Base-by-base conservation (phyloP, 768 basidiomycete species). In the Suillus subaureus region DNA sequence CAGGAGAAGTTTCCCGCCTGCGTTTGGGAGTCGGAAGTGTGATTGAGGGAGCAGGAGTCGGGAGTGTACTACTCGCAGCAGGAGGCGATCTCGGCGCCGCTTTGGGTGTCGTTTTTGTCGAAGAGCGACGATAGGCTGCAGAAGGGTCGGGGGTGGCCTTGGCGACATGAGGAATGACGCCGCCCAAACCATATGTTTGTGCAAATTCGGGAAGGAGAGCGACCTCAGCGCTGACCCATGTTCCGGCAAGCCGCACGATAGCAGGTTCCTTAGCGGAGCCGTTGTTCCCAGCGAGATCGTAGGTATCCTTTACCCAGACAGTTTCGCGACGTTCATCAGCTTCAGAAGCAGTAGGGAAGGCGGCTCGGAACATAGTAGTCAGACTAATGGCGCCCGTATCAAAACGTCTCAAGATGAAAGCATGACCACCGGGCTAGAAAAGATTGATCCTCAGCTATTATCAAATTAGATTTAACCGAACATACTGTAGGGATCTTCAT, bases 341-440 rank as follows among this genome's bases (percentile, higher is more conserved):
- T 2, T 95, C 93, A 51, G 81, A 80, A 4, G 94, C 92, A 45
- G 83, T 86, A 12, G 96, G 96, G 77, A 94, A 98, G 0, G 94
- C 94, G 9, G 95, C 95, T 65, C 95, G 92, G 80, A 93, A 97
- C 95, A 98, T 97, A 64, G 96, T 97, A 12, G 96, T 97, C 12
- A 96, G 85, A 68, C 90, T 92, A 78, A 98, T 86, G 23, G 94
- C 94, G 66, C 92, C 90, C 4, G 96, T 97, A 78, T 98, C 96
- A 71, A 92, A 96, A 63, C 96, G 89, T 54, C 96, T 88, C 42
- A 98, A 89, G 73, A 98, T 93, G 76, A 97, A 98, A 28, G 96
- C 94, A 78, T 98, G 96, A 42, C 90, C 89, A 16, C 80, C 77
- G 35, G 89, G 84, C 91, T 94, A 74, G 23, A 64, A 35, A 45